Evolutionary conservation across 2,329 filamentous ascomycete genomes (phyloP), one percentile per base, ranked within the genome.

Genomic region (Microdochium trichocladiopsis): DNA sequence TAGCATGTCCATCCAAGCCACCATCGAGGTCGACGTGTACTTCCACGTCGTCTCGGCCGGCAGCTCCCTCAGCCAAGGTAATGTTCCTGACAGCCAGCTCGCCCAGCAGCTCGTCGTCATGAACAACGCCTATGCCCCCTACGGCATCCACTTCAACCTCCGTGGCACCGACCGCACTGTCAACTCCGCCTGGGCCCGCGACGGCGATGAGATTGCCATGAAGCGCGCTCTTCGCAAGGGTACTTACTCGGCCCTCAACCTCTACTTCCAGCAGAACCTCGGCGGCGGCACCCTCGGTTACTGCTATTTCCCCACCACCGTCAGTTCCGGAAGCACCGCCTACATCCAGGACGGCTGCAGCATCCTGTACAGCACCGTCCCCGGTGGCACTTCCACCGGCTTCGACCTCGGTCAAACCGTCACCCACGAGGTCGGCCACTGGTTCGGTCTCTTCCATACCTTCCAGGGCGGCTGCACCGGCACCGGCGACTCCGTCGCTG

Each of bases 241-340:
- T 47, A 65, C 66, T 53, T 77, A 76, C 62, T 53, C 61, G 11
- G 63, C 70, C 55, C 69, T 78, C 51, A 78, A 78, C 66, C 43
- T 77, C 47, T 77, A 77, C 69, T 73, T 75, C 63, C 63, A 72
- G 50, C 60, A 61, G 21, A 55, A 60, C 47, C 61, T 75, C 18
- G 60, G 57, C 48, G 65, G 61, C 50, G 63, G 62, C 50, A 62
- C 69, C 49, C 65, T 76, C 9, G 72, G 74, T 12, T 73, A 74
- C 66, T 75, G 71, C 67, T 74, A 73, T 66, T 75, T 74, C 66
- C 74, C 74, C 21, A 66, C 65, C 51, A 55, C 60, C 31, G 68
- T 63, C 48, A 55, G 59, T 14, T 28, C 68, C 43, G 66, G 68
- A 23, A 56, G 55, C n/a, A 45, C 12, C 41, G 18, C 41, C 41